phyloP scores from a whole-genome alignment of 139 green algal genomes.

The Micractinium sp. region DNA sequence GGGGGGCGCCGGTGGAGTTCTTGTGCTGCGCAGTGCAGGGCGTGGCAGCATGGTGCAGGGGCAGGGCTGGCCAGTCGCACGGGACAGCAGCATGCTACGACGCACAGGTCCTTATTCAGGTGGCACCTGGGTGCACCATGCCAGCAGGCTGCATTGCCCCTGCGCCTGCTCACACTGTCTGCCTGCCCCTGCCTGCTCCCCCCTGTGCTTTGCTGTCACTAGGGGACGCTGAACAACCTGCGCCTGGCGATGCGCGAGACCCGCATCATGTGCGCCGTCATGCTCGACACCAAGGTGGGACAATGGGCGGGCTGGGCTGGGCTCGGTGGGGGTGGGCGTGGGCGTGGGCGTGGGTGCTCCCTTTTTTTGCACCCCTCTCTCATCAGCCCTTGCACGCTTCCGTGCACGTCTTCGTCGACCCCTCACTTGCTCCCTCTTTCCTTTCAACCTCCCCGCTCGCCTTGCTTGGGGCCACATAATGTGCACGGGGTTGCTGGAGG shows the following conservation, averaged over 20 bases:
- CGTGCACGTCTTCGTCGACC: too few relatives aligned
- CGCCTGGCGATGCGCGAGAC: conserved; percentile 87
- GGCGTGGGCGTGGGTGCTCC: neutral
- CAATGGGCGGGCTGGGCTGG: neutral
- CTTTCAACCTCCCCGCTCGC: too few relatives aligned
- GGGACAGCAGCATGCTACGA: neutral
- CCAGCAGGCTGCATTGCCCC: neutral
- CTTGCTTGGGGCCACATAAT: too few relatives aligned
- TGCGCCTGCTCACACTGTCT: neutral
- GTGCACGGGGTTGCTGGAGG: too few relatives aligned
- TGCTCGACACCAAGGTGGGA: conserved; percentile 98
- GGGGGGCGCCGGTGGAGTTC: too few relatives aligned
- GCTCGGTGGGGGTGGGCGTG: neutral
- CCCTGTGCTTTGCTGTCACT: neutral
- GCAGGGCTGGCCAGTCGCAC: neutral
- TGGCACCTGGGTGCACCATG: neutral
- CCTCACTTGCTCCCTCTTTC: too few relatives aligned
- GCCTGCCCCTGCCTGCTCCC: neutral
- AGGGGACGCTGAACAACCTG: conserved; percentile 96
- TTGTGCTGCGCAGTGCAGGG: too few relatives aligned
- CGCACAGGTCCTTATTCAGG: too few relatives aligned
- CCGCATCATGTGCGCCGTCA: conserved; percentile 95
- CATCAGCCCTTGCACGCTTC: neutral
- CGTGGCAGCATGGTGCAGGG: neutral
- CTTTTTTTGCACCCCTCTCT: neutral